Evolutionary conservation across 2,329 filamentous ascomycete genomes (phyloP).

Genomic region (Fusarium solani-melongenae): DNA sequence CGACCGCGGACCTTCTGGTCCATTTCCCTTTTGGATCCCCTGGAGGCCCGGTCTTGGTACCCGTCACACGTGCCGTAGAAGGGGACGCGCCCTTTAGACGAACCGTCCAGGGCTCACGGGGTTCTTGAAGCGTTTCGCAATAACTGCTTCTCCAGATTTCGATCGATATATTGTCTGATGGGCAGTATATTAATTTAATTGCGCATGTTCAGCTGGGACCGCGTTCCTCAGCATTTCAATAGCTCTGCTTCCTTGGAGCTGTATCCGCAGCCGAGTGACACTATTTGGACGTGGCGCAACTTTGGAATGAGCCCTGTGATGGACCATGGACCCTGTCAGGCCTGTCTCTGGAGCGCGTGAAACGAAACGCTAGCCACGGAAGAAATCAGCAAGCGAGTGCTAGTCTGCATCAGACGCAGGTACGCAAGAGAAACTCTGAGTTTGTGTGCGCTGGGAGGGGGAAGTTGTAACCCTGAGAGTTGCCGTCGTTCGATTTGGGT

Average conservation of each 20-base stretch:
- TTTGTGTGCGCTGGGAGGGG: not conserved
- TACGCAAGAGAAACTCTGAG: slow-evolving; percentile 5
- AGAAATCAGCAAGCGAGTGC: slow-evolving; percentile 30
- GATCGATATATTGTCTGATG: not conserved
- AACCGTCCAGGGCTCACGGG: not conserved
- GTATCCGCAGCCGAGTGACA: not conserved
- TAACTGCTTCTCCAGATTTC: slow-evolving; percentile 5
- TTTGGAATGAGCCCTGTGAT: slow-evolving; percentile 31
- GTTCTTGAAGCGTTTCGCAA: not conserved
- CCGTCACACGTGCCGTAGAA: slow-evolving; percentile 35
- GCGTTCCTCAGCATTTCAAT: not conserved
- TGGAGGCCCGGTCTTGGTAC: slow-evolving; percentile 6
- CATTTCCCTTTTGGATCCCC: slow-evolving; percentile 5
- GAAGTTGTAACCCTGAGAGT: slow-evolving; percentile 4
- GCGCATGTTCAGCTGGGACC: not conserved
- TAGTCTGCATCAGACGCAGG: slow-evolving; percentile 26
- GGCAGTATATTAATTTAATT: not conserved
- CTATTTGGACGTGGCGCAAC: slow-evolving; percentile 3
- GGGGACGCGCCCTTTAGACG: slow-evolving; percentile 32
- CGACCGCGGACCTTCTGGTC: slow-evolving; percentile 32
- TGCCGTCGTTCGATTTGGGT: not conserved
- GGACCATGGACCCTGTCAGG: slow-evolving; percentile 8
- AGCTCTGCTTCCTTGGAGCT: slow-evolving; percentile 1
- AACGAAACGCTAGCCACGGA: slow-evolving; percentile 39
- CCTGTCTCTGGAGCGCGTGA: slow-evolving; percentile 19